Evolutionary conservation across 352 stramenopile species (phyloP).

Genomic region (Pythium rhizo-oryzae): DNA sequence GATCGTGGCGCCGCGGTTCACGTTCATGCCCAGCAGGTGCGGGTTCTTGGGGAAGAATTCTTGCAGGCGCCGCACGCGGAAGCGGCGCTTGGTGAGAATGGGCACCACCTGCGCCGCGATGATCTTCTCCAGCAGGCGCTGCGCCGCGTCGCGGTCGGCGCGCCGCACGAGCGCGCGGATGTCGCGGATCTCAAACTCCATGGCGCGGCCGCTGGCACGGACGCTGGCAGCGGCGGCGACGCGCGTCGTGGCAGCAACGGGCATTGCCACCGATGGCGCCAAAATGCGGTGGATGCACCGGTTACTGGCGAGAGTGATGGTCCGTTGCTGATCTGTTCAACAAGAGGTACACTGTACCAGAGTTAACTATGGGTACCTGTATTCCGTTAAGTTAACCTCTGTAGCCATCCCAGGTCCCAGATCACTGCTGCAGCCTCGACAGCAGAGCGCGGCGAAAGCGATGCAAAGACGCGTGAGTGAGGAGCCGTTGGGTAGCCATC

Average conservation of each 20-base stretch:
- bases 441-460: too few relatives aligned
- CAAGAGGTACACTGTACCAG: slow-evolving; percentile 22
- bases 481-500: background rate
- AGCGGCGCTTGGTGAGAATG: slow-evolving; percentile 54
- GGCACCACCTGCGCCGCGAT: slow-evolving; percentile 56
- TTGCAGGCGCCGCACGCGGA: slow-evolving; percentile 52
- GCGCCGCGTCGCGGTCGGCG: slow-evolving; percentile 33
- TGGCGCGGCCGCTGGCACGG: background rate
- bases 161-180: slow-evolving; percentile 47
- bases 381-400: background rate
- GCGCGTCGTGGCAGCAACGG: too few relatives aligned
- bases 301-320: slow-evolving; percentile 9
- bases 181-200: slow-evolving; percentile 28
- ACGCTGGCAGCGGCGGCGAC: background rate
- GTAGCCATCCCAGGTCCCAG: background rate
- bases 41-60: slow-evolving; percentile 74
- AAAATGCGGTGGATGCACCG: background rate
- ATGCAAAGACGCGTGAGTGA: background rate
- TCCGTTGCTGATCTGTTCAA: background rate
- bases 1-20: slow-evolving; percentile 72
- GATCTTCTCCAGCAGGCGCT: slow-evolving; percentile 40
- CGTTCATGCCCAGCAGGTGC: slow-evolving; percentile 76
- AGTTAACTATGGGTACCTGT: slow-evolving; percentile 8
- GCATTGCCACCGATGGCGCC: background rate
- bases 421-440: too few relatives aligned